Evolutionary conservation across 495 filamentous ascomycete genomes (phyloP), one percentile per base, ranked within the genome.

Genomic region (Penicillium dipodomyicola): DNA sequence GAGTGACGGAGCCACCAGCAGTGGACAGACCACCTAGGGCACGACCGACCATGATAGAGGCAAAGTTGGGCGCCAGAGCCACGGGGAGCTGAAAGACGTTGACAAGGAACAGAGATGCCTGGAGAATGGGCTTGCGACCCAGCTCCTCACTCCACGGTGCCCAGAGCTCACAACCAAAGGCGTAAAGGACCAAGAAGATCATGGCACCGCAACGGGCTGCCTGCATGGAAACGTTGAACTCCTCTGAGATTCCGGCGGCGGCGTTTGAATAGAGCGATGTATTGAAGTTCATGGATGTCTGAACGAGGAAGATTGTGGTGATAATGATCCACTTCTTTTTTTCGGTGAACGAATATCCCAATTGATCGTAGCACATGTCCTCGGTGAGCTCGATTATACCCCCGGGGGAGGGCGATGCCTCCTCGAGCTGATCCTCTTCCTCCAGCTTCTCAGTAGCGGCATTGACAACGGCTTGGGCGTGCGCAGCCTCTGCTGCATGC

Each of bases 91-190:
- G 82, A 67, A 70, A 86, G 42, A 83, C 61, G 44, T 87, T 87
- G 62, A 87, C 82, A 1, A 86, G 65, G 42, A 83, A 75, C 30
- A 87, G 61, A 54, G 76, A 81, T 0, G 69, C 41, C 62, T 86
- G 84, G 17, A 84, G 67, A 39, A 85, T 78, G 0, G 77, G 77
- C 64, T 78, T 80, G 12, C 84, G 79, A 12, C 84, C 84, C 45
- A 82, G 65, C 48, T 87, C 84, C 54, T 87, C 84, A 57, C 79
- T 82, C 84, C 84, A 87, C 0, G 84, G 84, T 1, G 84, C 84
- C 84, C 84, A 86, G 0, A 87, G 72, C 59, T 87, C 84, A 69
- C 84, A 85, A 23, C 83, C 84, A 59, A 87, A 85, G 7, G 82
- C 83, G 60, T 86, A 87, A 0, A 81, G 60, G 41, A 86, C 74